Evolutionary conservation across 139 green algal genomes (phyloP), one percentile per base, ranked within the genome.

Genomic region (Zygnema cylindricum): DNA sequence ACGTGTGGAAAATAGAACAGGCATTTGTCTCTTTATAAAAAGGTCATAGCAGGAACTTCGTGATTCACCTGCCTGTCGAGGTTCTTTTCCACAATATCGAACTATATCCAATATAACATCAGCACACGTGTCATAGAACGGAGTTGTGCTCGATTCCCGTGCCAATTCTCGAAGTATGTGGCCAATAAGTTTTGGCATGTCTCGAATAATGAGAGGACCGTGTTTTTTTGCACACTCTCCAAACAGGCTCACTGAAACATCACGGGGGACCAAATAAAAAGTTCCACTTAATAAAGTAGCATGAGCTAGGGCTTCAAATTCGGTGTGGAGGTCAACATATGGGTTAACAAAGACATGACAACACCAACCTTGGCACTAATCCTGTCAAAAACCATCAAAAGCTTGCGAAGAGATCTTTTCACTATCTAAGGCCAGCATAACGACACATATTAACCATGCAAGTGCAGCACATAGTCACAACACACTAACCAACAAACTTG

Each of bases 131-230:
- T 85, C 33, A 23, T 85, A 54, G 11, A 85, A 77, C 7, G 16
- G 7, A 23, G 77, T 25, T 39, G 39, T n/a, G 77, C 77, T 69
- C 39, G 54, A 43, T 49, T 77, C 71, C 11, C 11, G 71, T 76
- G 42, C 3, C 33, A 85, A 25, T 39, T 43, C 7, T 11, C 49
- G 42, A 38, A 85, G 3, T 11, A 85, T 85, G 42, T 11, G 7
- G 77, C 39, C 77, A 39, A 41, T 41, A 25, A 85, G 82, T 11
- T 54, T 43, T 41, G 77, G 77, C 11, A 85, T 85, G 49, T 85
- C 11, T 23, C 54, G 77, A 16, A 77, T 77, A 54, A 85, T 85
- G 77, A n/a, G 3, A 11, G 77, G 77, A 25, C 77, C 77, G 11
- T 85, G 77, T 39, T 43, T 54, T 16, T 11, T 3, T 11, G 77